Evolutionary conservation across 208 protist species (phyloP), one percentile per base, ranked within the genome.

Genomic region (Trypanosoma conorhini): DNA sequence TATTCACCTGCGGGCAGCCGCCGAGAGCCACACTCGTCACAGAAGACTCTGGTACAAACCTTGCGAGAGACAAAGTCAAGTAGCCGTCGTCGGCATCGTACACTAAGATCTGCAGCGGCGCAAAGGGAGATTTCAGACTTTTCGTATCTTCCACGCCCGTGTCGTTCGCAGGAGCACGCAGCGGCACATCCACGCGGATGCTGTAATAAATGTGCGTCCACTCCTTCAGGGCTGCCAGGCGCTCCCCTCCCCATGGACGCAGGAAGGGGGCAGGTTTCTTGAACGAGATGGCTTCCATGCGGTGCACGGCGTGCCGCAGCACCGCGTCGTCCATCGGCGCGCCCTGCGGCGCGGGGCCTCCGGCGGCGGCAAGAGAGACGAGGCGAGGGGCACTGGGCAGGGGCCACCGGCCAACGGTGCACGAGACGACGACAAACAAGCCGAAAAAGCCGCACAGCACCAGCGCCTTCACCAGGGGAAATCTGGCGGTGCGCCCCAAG

Each of bases 161-260:
- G 26, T 0, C 48, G 1, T 50, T 59, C 12, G 33, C 0, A 31
- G 13, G 13, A 38, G 28, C 55, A 1, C n/a, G 3, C 21, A 17
- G 10, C 8, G n/a, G 24, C 57, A 65, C 54, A 24, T 62, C 38
- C 31, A 10, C 28, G 12, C 61, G 48, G 22, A 82, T 60, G 55
- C 72, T 80, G 31, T 69, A 61, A 51, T 85, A 85, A 38, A 85
- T 62, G 12, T 72, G 70, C 22, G 60, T 67, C 76, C 80, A 85
- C 70, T 75, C 59, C 38, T 64, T 67, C 28, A 80, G 72, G 9
- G 80, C 38, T 0, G 48, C 60, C 0, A 74, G 69, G n/a, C 67
- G 58, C 5, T 74, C 60, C 1, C 30, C 61, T 22, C 73, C 65
- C 80, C 80, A 85, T 15, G 70, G 80, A 0, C 17, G 33, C 22